These are phyloP conservation scores for Melanomma pulvis-pyrius DNA, from an alignment of 495 filamentous ascomycete species.

Conservation along the genomic window DNA sequence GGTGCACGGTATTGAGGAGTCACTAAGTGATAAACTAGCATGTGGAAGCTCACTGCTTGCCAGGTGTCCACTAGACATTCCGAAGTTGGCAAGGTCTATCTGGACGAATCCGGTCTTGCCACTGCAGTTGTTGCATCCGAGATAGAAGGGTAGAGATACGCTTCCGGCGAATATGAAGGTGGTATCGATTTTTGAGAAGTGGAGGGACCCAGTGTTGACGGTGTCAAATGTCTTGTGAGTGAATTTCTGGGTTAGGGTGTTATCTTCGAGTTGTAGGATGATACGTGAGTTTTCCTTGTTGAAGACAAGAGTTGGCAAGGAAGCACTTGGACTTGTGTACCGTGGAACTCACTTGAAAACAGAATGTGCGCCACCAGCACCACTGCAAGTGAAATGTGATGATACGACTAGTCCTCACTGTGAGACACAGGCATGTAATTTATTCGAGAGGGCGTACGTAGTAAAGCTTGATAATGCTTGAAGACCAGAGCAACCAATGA, in stretches of 20 bases:
- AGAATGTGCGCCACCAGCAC: background rate
- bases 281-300: background rate
- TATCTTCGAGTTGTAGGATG: background rate
- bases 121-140: slow-evolving; percentile 7
- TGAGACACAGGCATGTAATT: too few species aligned
- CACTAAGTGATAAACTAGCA: too few species aligned
- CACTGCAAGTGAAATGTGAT: background rate
- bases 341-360: background rate
- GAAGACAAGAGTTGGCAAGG: background rate
- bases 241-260: background rate
- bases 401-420: background rate
- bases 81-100: too few species aligned
- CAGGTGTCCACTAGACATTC: too few species aligned
- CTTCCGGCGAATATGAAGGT: background rate
- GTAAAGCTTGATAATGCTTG: too few species aligned
- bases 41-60: too few species aligned
- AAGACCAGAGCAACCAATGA: too few species aligned
- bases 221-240: background rate
- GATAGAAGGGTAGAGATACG: slow-evolving; percentile 1
- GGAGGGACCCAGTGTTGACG: background rate
- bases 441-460: too few species aligned
- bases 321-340: background rate
- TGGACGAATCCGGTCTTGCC: background rate
- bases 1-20: too few species aligned
- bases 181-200: slow-evolving; percentile 10